Percentiles rank a stretch among this genome's conserved stretches.
phyloP scores from a whole-genome alignment of 73 alveolate species.

The Loxodes magnus region DNA sequence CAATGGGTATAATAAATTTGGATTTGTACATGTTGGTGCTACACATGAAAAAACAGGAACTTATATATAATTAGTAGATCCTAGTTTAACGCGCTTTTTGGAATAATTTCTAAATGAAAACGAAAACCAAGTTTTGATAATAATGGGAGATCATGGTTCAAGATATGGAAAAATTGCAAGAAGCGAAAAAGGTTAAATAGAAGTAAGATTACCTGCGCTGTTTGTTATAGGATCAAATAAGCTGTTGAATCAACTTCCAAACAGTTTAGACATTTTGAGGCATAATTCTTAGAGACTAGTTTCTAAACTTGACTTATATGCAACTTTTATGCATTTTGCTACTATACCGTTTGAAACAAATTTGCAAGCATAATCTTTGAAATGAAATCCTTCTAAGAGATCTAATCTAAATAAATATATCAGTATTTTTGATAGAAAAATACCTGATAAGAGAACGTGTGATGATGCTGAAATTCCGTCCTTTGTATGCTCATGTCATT shows the following conservation, averaged over 20 bases:
- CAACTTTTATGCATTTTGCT: slow-evolving; percentile 5
- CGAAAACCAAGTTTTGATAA: neutral
- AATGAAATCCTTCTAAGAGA: slow-evolving; percentile 2
- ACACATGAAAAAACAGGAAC: slow-evolving; percentile 9
- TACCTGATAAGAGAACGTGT: slow-evolving; percentile 14
- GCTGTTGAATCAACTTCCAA: neutral
- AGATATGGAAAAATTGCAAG: slow-evolving; percentile 8
- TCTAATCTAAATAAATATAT: neutral
- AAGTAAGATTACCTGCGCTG: slow-evolving; percentile 2
- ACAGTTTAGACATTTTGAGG: slow-evolving; percentile 5
- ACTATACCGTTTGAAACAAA: neutral
- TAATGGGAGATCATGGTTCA: slow-evolving; percentile 12
- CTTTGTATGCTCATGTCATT: slow-evolving; percentile 7
- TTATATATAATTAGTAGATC: slow-evolving; percentile 1
- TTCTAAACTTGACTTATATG: slow-evolving; percentile 2
- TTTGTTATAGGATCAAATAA: neutral
- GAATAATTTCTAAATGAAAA: neutral
- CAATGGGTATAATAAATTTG: neutral
- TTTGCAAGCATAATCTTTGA: neutral
- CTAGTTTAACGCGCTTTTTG: neutral
- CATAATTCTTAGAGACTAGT: slow-evolving; percentile 4
- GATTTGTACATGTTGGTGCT: slow-evolving; percentile 4
- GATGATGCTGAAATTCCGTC: slow-evolving; percentile 6
- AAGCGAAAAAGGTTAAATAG: slow-evolving; percentile 7
- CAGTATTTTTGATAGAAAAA: slow-evolving; percentile 3